phyloP scores from a whole-genome alignment of 2,329 filamentous ascomycete species.

The Aspergillus glaucus region DNA sequence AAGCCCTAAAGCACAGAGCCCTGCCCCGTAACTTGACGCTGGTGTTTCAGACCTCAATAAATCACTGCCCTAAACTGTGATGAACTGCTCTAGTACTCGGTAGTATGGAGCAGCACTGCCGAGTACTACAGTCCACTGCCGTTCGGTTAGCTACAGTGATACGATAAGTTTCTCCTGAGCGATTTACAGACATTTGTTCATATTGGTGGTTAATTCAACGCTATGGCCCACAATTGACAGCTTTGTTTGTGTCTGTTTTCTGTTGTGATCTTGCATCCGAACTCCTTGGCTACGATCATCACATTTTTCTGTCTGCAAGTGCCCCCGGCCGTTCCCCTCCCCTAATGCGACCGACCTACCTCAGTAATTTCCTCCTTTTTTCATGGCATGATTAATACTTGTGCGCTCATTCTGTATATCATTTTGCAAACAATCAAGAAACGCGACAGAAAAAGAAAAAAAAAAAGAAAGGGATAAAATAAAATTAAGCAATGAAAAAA shows the following conservation, averaged over 20 bases:
- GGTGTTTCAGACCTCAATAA: conserved; percentile 1
- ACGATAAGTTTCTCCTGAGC: background rate
- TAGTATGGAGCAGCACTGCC: background rate
- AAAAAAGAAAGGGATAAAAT: background rate
- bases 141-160: background rate
- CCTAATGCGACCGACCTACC: too few species aligned
- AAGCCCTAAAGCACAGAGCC: background rate
- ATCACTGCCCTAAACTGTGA: background rate
- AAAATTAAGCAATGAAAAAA: background rate
- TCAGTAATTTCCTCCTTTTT: too few species aligned
- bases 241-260: background rate
- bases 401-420: background rate
- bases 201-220: background rate
- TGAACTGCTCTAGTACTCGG: background rate
- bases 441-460: background rate
- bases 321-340: too few species aligned
- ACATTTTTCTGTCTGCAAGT: too few species aligned
- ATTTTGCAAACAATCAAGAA: background rate
- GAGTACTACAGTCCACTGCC: too few species aligned
- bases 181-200: background rate
- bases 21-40: background rate
- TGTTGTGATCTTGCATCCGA: background rate
- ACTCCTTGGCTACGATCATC: background rate
- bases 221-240: background rate
- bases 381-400: background rate